A percentile compares a stretch with the other conserved stretches of the same genome.
Conservation (phyloP, 129 eudicot species). For the Escallonia rubra region DNA sequence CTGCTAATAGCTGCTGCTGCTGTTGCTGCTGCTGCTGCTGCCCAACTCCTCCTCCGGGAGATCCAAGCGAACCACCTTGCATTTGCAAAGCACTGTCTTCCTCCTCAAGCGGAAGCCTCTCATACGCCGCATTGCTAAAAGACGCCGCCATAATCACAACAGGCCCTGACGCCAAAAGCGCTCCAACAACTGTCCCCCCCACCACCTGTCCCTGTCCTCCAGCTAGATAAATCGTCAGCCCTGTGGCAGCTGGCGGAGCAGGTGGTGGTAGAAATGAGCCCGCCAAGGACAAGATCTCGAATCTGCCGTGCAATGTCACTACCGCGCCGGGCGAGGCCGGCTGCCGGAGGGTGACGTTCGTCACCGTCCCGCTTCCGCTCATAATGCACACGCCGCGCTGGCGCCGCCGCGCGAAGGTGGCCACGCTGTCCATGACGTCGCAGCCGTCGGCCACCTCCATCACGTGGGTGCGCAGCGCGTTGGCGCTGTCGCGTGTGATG, state of each 20-base stretch:
- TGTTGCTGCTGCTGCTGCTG: conserved; percentile 36
- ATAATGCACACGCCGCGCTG: conserved; percentile 70
- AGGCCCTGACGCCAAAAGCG: conserved; percentile 64
- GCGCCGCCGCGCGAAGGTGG: conserved; percentile 62
- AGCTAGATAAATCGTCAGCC: conserved; percentile 57
- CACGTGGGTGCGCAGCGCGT: conserved; percentile 75
- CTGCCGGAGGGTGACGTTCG: conserved; percentile 63
- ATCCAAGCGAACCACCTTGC: conserved; percentile 50
- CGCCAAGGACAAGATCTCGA: conserved; percentile 65
- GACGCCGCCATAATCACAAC: conserved; percentile 84
- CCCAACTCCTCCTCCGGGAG: conserved; percentile 48
- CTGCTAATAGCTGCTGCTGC: conserved; percentile 31
- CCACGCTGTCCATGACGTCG: conserved; percentile 65
- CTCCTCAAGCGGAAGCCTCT: conserved; percentile 69
- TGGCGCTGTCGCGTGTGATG: conserved; percentile 63
- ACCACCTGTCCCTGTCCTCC: conserved; percentile 91
- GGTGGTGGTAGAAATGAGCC: conserved; percentile 78
- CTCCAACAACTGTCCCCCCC: conserved; percentile 69
- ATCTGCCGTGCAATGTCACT: conserved; percentile 56
- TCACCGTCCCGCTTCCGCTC: conserved; percentile 68
- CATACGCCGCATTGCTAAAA: conserved; percentile 75
- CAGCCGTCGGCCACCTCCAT: conserved; percentile 75
- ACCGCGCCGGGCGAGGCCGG: conserved; percentile 65
- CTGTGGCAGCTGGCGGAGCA: conserved; percentile 68
- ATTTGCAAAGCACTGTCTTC: conserved; percentile 38